phyloP scores from a whole-genome alignment of 352 stramenopile genomes.

The Pythium aristosporum region DNA sequence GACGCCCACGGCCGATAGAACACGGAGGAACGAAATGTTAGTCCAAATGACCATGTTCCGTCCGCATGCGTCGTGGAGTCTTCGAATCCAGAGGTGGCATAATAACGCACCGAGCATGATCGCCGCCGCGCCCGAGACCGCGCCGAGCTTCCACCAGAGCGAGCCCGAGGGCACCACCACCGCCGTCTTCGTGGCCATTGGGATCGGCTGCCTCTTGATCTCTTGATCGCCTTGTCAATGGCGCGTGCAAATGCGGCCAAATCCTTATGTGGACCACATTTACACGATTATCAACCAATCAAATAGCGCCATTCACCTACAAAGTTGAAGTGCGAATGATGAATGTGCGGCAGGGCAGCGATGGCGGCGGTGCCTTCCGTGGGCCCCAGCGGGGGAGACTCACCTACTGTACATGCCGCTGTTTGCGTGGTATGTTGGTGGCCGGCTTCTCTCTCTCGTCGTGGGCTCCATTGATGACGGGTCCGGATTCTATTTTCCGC shows the following conservation, averaged over 20 bases:
- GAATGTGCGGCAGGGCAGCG: too few relatives aligned
- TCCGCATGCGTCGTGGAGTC: not conserved
- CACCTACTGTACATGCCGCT: not conserved
- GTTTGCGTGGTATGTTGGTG: not conserved
- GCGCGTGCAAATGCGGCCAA: too few relatives aligned
- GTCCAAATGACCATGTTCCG: not conserved
- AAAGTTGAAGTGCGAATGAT: constrained; percentile 4
- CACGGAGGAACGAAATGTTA: not conserved
- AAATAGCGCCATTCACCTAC: not conserved
- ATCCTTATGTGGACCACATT: constrained; percentile 19
- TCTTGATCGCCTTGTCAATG: not conserved
- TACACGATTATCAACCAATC: constrained; percentile 19
- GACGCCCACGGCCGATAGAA: too few relatives aligned
- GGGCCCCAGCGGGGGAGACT: not conserved
- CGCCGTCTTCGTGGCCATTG: constrained; percentile 43
- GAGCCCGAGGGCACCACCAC: constrained; percentile 62
- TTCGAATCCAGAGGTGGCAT: not conserved
- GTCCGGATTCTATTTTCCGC: constrained; percentile 2
- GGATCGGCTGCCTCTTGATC: not conserved
- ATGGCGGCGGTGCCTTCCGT: not conserved
- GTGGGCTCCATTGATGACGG: not conserved
- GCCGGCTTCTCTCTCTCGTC: not conserved
- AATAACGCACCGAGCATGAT: constrained; percentile 23
- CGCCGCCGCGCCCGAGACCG: constrained; percentile 62
- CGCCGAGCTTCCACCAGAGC: constrained; percentile 81